phyloP scores from a whole-genome alignment of 164 flowering plant genomes.

The Hamamelis virginiana region DNA sequence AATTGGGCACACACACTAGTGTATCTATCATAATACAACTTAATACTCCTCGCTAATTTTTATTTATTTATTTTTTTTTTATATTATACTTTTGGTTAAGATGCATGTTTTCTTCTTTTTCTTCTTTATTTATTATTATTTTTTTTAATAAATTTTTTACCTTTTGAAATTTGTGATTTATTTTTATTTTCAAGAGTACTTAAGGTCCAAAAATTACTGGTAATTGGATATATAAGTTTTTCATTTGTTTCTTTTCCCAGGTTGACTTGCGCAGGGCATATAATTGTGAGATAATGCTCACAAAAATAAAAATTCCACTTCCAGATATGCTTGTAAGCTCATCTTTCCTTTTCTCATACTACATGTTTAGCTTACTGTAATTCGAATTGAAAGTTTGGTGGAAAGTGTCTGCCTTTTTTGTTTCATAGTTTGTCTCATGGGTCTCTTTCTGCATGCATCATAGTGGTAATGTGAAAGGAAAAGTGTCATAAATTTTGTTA shows the following conservation, averaged over 20 bases:
- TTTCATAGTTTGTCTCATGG: neutral
- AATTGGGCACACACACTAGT: too few relatives aligned
- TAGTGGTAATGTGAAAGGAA: too few relatives aligned
- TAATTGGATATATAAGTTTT: too few relatives aligned
- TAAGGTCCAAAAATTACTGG: too few relatives aligned
- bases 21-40: too few relatives aligned
- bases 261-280: slow-evolving; percentile 91
- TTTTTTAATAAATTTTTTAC: too few relatives aligned
- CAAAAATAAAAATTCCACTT: slow-evolving; percentile 88
- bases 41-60: too few relatives aligned
- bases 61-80: too few relatives aligned
- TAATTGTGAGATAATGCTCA: slow-evolving; percentile 92
- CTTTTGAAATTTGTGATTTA: too few relatives aligned
- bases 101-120: neutral
- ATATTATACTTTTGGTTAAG: neutral
- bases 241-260: slow-evolving; percentile 36
- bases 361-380: neutral
- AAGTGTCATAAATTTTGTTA: too few relatives aligned
- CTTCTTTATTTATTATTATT: neutral
- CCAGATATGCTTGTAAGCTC: slow-evolving; percentile 89
- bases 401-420: neutral
- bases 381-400: too few relatives aligned
- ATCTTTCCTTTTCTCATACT: slow-evolving; percentile 3
- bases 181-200: too few relatives aligned
- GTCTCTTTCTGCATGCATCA: neutral